These are phyloP conservation scores for Myxozyma udenii DNA, from an alignment of 805 yeast species.

Conservation along the genomic window DNA sequence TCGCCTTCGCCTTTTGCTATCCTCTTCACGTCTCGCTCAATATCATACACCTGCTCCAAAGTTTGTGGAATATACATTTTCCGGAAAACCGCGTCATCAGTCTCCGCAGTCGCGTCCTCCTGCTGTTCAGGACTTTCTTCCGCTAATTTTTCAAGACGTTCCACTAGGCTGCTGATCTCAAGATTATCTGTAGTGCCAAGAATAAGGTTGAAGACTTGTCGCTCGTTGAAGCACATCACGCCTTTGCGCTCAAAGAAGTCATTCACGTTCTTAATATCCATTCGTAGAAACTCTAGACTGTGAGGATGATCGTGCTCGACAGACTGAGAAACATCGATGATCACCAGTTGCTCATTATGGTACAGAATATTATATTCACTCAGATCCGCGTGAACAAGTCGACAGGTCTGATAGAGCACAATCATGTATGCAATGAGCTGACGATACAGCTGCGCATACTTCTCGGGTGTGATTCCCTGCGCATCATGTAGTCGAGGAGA, in stretches of 20 bases:
- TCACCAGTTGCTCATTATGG: conserved; percentile 71
- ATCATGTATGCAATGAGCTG: conserved; percentile 83
- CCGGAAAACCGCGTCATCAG: conserved; percentile 85
- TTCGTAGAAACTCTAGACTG: conserved; percentile 88
- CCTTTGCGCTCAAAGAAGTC: conserved; percentile 76
- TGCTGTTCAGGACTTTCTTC: conserved; percentile 32
- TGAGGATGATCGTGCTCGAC: conserved; percentile 98
- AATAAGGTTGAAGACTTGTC: conserved; percentile 74
- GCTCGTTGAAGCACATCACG: conserved; percentile 75
- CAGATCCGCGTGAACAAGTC: conserved; percentile 92
- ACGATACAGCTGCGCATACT: conserved; percentile 64
- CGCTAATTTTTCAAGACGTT: conserved; percentile 35
- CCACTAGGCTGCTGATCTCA: conserved; percentile 35
- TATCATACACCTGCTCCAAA: conserved; percentile 45
- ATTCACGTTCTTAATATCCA: conserved; percentile 96
- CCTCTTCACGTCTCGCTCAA: conserved; percentile 70
- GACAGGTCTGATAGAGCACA: conserved; percentile 79
- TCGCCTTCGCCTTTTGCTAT: conserved; percentile 70
- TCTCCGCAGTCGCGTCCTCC: conserved; percentile 49
- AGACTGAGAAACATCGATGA: conserved; percentile 94
- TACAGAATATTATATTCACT: conserved; percentile 88
- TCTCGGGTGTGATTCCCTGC: conserved; percentile 44
- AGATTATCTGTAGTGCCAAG: conserved; percentile 40
- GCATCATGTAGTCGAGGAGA: conserved; percentile 81
- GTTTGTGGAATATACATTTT: conserved; percentile 77